Evolutionary conservation across 805 yeast genomes (phyloP).

Genomic region (Yamadazyma olivae): DNA sequence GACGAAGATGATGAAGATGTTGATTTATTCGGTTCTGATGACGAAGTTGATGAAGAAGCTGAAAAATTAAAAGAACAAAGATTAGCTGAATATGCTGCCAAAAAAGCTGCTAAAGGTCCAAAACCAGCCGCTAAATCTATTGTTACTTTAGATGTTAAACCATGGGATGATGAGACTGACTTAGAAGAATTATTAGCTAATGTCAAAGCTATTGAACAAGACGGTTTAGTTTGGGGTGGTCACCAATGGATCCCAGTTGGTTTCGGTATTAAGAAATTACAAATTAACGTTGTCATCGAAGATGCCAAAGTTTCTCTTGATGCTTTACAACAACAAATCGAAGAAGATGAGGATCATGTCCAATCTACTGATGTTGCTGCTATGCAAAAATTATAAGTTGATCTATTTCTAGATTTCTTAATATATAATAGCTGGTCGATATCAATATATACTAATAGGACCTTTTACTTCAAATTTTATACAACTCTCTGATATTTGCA

Average conservation of each 20-base stretch:
- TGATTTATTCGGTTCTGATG: constrained; percentile 91
- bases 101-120: constrained; percentile 96
- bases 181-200: constrained; percentile 82
- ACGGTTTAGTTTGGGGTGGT: constrained; percentile 99
- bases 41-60: constrained; percentile 94
- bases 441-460: too few species aligned
- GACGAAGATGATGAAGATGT: constrained; percentile 88
- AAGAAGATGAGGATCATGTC: constrained; percentile 98
- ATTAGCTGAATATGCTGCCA: constrained; percentile 96
- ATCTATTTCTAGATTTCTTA: too few species aligned
- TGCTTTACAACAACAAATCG: constrained; percentile 73
- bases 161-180: constrained; percentile 99
- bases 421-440: too few species aligned
- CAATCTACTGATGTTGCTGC: constrained; percentile 99
- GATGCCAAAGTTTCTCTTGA: constrained; percentile 93
- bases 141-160: constrained; percentile 96
- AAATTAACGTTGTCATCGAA: constrained; percentile 97
- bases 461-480: too few species aligned
- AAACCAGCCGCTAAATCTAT: constrained; percentile 98
- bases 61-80: constrained; percentile 97
- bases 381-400: constrained; percentile 90
- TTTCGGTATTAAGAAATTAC: constrained; percentile 99
- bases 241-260: constrained; percentile 95
- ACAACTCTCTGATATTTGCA: too few species aligned
- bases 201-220: constrained; percentile 82